Evolutionary conservation across 75 land plant species (phyloP).

Genomic region (Cupressus sempervirens): DNA sequence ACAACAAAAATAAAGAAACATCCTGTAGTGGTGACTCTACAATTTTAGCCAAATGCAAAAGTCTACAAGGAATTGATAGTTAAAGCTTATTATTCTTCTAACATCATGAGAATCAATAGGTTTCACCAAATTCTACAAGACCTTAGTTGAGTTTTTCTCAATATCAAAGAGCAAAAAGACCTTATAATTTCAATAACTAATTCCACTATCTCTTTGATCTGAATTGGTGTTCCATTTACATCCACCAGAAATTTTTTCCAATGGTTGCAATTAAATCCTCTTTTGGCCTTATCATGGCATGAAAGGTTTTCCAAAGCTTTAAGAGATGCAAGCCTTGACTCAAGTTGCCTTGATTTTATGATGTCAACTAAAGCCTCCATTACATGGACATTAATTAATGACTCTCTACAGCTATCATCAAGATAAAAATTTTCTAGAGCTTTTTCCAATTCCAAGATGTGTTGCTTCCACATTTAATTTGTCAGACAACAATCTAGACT

Average conservation of each 20-base stretch:
- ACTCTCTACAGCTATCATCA: neutral
- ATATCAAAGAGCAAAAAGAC: neutral
- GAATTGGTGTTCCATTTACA: neutral
- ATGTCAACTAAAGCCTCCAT: slow-evolving; percentile 4
- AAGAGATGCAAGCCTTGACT: slow-evolving; percentile 1
- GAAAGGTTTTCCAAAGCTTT: neutral
- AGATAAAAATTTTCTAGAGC: neutral
- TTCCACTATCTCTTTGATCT: neutral
- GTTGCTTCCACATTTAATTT: too few relatives aligned
- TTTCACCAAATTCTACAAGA: neutral
- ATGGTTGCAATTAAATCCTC: neutral
- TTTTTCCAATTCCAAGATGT: neutral
- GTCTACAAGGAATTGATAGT: neutral
- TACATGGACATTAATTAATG: neutral
- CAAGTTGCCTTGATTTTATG: neutral
- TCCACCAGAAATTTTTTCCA: neutral
- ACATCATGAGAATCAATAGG: neutral
- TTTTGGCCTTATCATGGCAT: neutral
- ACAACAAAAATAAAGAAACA: neutral
- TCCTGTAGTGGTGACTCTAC: neutral
- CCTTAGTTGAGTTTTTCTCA: neutral
- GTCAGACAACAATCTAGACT: too few relatives aligned
- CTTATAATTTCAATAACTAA: neutral
- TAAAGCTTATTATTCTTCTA: neutral
- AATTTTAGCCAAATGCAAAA: slow-evolving; percentile 1